phyloP scores from a whole-genome alignment of 208 protist genomes.

The Trypanosoma lewisi region DNA sequence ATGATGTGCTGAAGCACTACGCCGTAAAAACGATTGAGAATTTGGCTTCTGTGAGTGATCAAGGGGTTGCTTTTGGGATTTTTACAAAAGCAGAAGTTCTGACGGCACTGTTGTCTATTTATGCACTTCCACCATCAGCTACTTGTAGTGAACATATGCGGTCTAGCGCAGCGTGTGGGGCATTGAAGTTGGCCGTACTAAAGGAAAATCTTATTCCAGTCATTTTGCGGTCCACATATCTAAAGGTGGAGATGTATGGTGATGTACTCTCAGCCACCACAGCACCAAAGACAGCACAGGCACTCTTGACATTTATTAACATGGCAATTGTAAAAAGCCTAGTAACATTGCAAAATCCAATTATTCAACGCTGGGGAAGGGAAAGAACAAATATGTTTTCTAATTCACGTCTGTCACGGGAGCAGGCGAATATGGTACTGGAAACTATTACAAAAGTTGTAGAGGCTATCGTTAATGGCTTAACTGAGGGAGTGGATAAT shows the following conservation, averaged over 20 bases:
- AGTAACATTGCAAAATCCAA: slow-evolving; percentile 50
- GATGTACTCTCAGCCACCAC: slow-evolving; percentile 36
- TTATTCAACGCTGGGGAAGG: slow-evolving; percentile 37
- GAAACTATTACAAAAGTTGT: slow-evolving; percentile 26
- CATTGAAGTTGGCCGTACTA: slow-evolving; percentile 67
- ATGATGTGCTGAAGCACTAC: slow-evolving; percentile 89
- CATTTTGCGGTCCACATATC: slow-evolving; percentile 45
- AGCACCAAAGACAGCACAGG: slow-evolving; percentile 60
- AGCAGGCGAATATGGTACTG: slow-evolving; percentile 23
- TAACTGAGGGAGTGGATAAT: slow-evolving; percentile 39
- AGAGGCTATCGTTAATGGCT: slow-evolving; percentile 24
- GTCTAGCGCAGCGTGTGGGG: slow-evolving; percentile 75
- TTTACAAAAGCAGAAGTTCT: slow-evolving; percentile 62
- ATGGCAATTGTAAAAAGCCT: slow-evolving; percentile 58
- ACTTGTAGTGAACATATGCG: slow-evolving; percentile 79
- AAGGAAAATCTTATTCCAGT: slow-evolving; percentile 60
- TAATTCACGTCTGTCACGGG: slow-evolving; percentile 24
- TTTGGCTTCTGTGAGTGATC: slow-evolving; percentile 65
- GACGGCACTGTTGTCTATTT: slow-evolving; percentile 62
- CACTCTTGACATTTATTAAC: slow-evolving; percentile 79
- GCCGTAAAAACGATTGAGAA: slow-evolving; percentile 90
- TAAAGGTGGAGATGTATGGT: slow-evolving; percentile 53
- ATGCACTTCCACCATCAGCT: slow-evolving; percentile 37
- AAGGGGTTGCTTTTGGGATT: slow-evolving; percentile 36
- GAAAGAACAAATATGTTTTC: slow-evolving; percentile 25